Evolutionary conservation across 805 yeast species (phyloP).

Genomic region (Vanderwaltozyma verrucispora): DNA sequence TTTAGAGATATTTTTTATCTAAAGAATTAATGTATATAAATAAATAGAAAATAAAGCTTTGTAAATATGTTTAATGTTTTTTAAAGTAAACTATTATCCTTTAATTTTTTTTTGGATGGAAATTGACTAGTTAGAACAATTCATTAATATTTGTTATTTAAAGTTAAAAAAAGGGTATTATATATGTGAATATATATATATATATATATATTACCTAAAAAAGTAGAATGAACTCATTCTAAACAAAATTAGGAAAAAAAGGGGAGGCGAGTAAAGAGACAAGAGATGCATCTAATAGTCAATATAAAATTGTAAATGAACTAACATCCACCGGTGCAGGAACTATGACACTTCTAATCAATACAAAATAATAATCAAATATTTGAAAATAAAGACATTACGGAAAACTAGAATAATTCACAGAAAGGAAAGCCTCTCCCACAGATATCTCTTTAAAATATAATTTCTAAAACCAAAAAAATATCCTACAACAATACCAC

Average conservation of each 20-base stretch:
- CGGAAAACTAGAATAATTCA: slow-evolving; percentile 2
- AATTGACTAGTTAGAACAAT: no score
- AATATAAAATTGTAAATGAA: background rate
- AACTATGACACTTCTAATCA: slow-evolving; percentile 24
- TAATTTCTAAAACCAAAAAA: background rate
- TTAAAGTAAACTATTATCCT: no score
- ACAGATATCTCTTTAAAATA: background rate
- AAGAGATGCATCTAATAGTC: slow-evolving; percentile 24
- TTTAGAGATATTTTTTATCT: slow-evolving; percentile 68
- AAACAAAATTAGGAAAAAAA: slow-evolving; percentile 10
- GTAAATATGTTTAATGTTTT: no score
- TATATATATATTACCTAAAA: no score
- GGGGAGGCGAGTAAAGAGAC: slow-evolving; percentile 14
- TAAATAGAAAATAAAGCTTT: no score
- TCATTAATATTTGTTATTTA: no score
- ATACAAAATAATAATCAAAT: slow-evolving; percentile 7
- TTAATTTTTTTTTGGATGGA: no score
- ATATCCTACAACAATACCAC: slow-evolving; percentile 2
- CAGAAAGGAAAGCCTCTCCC: slow-evolving; percentile 5
- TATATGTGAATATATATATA: no score
- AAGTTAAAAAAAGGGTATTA: no score
- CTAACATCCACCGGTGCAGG: slow-evolving; percentile 16
- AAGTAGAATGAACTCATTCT: slow-evolving; percentile 23
- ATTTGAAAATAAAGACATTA: background rate
- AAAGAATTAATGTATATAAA: slow-evolving; percentile 2